Percentiles rank a stretch among this genome's conserved stretches.
phyloP scores from a whole-genome alignment of 768 basidiomycete species.

The Pholiota conissans region DNA sequence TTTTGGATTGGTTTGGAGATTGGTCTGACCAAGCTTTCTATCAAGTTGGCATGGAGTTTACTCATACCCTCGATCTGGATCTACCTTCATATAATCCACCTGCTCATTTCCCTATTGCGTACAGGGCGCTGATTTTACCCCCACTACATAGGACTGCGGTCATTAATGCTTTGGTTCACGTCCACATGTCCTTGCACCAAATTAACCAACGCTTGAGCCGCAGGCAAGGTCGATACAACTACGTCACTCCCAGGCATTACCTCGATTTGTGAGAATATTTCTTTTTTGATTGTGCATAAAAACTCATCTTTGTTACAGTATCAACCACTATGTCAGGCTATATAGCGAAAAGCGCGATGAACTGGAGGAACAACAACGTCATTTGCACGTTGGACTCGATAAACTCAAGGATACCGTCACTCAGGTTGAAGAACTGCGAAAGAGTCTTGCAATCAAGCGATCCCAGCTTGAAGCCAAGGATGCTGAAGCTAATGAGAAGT shows the following conservation, averaged over 20 bases:
- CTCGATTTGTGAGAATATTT: slow-evolving; percentile 85
- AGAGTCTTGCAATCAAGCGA: slow-evolving; percentile 92
- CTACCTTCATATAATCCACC: slow-evolving; percentile 79
- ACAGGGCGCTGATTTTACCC: slow-evolving; percentile 81
- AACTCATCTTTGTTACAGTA: slow-evolving; percentile 47
- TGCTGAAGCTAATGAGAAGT: slow-evolving; percentile 94
- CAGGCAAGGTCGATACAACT: slow-evolving; percentile 93
- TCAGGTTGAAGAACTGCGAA: slow-evolving; percentile 94
- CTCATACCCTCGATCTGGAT: slow-evolving; percentile 90
- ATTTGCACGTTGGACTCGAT: slow-evolving; percentile 96
- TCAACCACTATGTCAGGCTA: slow-evolving; percentile 94
- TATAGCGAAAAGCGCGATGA: slow-evolving; percentile 97
- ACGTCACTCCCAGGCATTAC: slow-evolving; percentile 97
- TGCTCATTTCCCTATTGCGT: slow-evolving; percentile 83
- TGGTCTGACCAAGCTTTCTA: slow-evolving; percentile 99
- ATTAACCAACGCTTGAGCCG: slow-evolving; percentile 89
- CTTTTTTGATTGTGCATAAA: slow-evolving; percentile 9
- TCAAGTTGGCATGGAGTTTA: slow-evolving; percentile 98
- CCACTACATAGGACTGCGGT: slow-evolving; percentile 89
- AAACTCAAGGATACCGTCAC: slow-evolving; percentile 95
- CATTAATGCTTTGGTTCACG: slow-evolving; percentile 90
- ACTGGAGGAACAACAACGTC: slow-evolving; percentile 96
- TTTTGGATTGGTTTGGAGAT: slow-evolving; percentile 99
- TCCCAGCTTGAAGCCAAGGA: slow-evolving; percentile 92
- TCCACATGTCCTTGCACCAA: slow-evolving; percentile 86